phyloP scores from a whole-genome alignment of 2,329 filamentous ascomycete species.

The Claviceps purpurea region DNA sequence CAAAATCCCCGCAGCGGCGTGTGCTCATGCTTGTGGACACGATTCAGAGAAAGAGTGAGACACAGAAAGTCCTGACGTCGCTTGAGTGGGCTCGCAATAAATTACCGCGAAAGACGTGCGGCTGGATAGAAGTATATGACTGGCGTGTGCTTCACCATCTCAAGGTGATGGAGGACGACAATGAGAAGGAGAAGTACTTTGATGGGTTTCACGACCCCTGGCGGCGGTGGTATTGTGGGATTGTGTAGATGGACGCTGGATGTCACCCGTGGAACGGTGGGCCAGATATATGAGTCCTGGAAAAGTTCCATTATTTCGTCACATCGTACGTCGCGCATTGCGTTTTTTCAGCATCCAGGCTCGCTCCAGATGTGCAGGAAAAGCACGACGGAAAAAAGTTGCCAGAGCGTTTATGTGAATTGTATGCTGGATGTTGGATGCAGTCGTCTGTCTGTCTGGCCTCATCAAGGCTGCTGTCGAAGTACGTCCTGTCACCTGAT shows the following conservation, averaged over 20 bases:
- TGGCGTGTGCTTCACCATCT: conserved; percentile 32
- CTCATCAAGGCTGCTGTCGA: no score
- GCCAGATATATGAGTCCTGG: no score
- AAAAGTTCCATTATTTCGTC: no score
- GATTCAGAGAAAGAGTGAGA: conserved; percentile 16
- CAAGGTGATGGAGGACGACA: conserved; percentile 23
- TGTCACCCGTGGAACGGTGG: not conserved
- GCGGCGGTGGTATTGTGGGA: conserved; percentile 30
- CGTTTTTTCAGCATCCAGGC: no score
- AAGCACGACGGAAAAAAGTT: no score
- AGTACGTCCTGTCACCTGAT: no score
- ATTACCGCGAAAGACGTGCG: conserved; percentile 15
- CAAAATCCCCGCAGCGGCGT: not conserved
- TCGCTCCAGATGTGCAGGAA: no score
- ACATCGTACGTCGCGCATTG: no score
- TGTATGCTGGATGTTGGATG: no score
- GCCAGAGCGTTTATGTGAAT: no score
- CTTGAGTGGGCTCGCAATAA: conserved; percentile 19
- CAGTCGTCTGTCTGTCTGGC: no score
- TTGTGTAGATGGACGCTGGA: conserved; percentile 18
- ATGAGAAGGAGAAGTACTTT: conserved; percentile 18
- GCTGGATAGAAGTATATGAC: conserved; percentile 31
- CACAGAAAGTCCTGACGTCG: conserved; percentile 18
- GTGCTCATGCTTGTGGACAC: conserved; percentile 28
- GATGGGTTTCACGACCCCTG: conserved; percentile 26